Percentiles rank a stretch among this genome's conserved stretches.
Evolutionary conservation across 352 stramenopile species (phyloP).

Genomic region (Phytophthora pinifolia): DNA sequence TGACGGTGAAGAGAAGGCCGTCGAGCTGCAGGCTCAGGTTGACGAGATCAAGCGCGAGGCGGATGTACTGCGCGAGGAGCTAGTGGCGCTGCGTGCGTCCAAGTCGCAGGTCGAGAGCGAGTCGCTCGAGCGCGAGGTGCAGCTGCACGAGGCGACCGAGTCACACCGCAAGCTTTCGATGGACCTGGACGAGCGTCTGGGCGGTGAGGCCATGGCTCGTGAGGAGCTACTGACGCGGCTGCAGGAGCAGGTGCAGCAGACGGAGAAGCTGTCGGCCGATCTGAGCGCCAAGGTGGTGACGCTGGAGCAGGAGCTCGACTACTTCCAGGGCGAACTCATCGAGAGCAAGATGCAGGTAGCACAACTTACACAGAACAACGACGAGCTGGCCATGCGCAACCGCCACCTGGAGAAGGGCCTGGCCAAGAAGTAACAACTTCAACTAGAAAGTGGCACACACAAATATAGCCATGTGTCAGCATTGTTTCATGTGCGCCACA

Average conservation of each 20-base stretch:
- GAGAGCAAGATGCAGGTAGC: constrained; percentile 85
- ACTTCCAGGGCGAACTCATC: constrained; percentile 82
- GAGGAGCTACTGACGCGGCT: constrained; percentile 50
- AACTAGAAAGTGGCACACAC: constrained; percentile 9
- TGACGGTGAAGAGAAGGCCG: constrained; percentile 38
- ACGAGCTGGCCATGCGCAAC: constrained; percentile 61
- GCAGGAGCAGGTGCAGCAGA: constrained; percentile 39
- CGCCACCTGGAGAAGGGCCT: constrained; percentile 68
- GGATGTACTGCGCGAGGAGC: constrained; percentile 43
- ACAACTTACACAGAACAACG: constrained; percentile 69
- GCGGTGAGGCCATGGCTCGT: constrained; percentile 44
- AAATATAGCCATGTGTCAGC: constrained; percentile 24
- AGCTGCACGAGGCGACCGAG: constrained; percentile 49
- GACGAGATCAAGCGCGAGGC: constrained; percentile 54
- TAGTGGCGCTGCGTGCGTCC: constrained; percentile 44
- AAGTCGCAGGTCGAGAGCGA: constrained; percentile 60
- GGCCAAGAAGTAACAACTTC: constrained; percentile 29
- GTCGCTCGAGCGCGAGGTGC: constrained; percentile 39
- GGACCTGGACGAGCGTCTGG: constrained; percentile 50
- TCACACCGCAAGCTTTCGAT: constrained; percentile 37
- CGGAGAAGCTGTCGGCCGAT: constrained; percentile 33
- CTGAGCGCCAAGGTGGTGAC: constrained; percentile 39
- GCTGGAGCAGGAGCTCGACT: constrained; percentile 78
- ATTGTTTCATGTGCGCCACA: constrained; percentile 6
- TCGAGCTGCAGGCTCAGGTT: constrained; percentile 53